Conservation (phyloP, 2,329 filamentous ascomycete genomes). For the Trichophyton verrucosum region DNA sequence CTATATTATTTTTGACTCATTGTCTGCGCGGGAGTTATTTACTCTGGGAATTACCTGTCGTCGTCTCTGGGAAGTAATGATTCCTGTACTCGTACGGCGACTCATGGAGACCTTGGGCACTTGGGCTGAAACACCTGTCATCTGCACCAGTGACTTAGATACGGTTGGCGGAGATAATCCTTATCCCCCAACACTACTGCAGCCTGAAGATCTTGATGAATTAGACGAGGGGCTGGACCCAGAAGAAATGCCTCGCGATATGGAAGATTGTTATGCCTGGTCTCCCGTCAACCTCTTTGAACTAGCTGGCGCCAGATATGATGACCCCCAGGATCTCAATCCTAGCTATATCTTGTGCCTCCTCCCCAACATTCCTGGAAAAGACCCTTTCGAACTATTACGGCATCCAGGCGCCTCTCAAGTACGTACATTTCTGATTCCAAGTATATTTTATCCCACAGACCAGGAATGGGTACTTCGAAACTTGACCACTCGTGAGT, state of each 20-base stretch:
- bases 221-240: background rate
- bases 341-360: background rate
- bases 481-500: constrained; percentile 9
- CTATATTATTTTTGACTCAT: background rate
- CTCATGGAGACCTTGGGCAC: background rate
- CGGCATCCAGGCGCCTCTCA: background rate
- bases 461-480: constrained; percentile 8
- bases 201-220: background rate
- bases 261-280: no score
- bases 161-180: background rate
- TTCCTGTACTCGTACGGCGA: background rate
- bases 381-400: background rate
- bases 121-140: background rate
- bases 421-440: background rate
- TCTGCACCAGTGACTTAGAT: background rate
- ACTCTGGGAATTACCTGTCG: background rate
- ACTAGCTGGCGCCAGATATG: background rate
- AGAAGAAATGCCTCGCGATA: background rate
- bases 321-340: background rate
- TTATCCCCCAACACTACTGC: background rate
- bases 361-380: background rate
- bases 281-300: background rate
- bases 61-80: background rate
- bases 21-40: no score
- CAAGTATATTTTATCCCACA: constrained; percentile 4